Evolutionary conservation across 2,329 filamentous ascomycete genomes (phyloP), one percentile per base, ranked within the genome.

Genomic region (Fusarium pseudonygamai): DNA sequence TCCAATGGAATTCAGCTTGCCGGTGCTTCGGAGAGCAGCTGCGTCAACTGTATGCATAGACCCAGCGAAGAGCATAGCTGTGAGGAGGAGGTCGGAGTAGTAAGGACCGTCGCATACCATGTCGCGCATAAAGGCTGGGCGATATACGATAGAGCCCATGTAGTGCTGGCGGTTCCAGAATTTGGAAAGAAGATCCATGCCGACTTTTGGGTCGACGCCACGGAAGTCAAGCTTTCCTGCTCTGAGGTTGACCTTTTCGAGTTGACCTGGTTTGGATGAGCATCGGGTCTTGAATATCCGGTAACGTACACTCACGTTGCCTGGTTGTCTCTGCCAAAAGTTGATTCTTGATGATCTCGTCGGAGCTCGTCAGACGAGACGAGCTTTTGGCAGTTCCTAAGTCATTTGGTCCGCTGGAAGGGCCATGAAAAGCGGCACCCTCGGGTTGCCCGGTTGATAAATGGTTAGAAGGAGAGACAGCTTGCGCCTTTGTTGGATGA

Each of bases 111-210:
- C 79, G 50, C 84, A 84, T 52, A 87, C 87, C 87, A 88, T 86
- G 72, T 86, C 84, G 5, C 84, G 75, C 85, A 87, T 88, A 52
- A 89, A 87, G 0, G 83, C 84, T 1, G 87, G 85, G 0, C 88
- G 84, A 75, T 89, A 88, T 2, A 84, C 85, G 47, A 88, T 80
- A 3, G 67, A 42, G 3, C 66, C 66, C 1, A 84, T 83, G 59
- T 87, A 83, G 58, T 88, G 85, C 55, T 88, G 87, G 11, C 87
- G 84, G 70, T 86, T 88, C 86, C 87, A 89, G 60, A 88, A 85
- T 0, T 89, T 76, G 2, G 82, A 80, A 0, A 90, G 78, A 6
- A 90, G 75, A 37, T 87, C 83, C 80, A 87, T 84, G 7, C 83
- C 87, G 8, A 88, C 65, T 6, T 87, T 83, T 0, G 86, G 82